These are phyloP conservation scores for Amphirosellinia nigrospora DNA, from an alignment of 495 filamentous ascomycete genomes.

Conservation along the genomic window DNA sequence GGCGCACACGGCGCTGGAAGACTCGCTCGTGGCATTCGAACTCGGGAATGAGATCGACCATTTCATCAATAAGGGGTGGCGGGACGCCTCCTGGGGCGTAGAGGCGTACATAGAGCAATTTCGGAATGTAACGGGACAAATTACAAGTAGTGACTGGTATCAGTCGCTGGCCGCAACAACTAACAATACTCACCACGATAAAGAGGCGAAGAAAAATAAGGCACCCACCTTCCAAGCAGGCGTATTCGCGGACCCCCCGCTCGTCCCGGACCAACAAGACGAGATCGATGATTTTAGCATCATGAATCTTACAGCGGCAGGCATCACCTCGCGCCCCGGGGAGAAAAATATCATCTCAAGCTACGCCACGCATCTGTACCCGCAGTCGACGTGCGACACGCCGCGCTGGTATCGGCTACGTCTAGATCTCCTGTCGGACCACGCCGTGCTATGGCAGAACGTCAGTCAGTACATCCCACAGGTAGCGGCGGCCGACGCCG, in stretches of 20 bases:
- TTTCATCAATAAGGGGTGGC: slow-evolving; percentile 41
- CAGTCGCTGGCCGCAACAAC: neutral
- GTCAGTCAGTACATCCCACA: slow-evolving; percentile 25
- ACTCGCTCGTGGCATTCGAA: slow-evolving; percentile 34
- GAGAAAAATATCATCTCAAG: slow-evolving; percentile 49
- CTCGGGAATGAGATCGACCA: slow-evolving; percentile 45
- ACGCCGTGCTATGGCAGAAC: slow-evolving; percentile 35
- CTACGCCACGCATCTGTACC: slow-evolving; percentile 41
- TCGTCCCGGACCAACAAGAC: slow-evolving; percentile 42
- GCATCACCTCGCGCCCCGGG: slow-evolving; percentile 67
- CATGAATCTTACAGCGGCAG: slow-evolving; percentile 50
- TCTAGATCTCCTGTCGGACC: slow-evolving; percentile 37
- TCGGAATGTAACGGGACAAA: slow-evolving; percentile 36
- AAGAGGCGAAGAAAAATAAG: neutral
- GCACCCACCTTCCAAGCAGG: slow-evolving; percentile 38
- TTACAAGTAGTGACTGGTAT: slow-evolving; percentile 35
- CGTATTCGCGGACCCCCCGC: slow-evolving; percentile 40
- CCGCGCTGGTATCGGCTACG: slow-evolving; percentile 36
- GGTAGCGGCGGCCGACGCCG: slow-evolving; percentile 34
- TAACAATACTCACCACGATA: neutral
- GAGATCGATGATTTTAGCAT: slow-evolving; percentile 41
- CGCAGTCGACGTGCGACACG: slow-evolving; percentile 40
- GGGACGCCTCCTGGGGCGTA: slow-evolving; percentile 35
- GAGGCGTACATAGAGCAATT: slow-evolving; percentile 34
- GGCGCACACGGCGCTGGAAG: slow-evolving; percentile 33